Conservation (phyloP, 2,329 filamentous ascomycete genomes). For the Colletotrichum costaricense region DNA sequence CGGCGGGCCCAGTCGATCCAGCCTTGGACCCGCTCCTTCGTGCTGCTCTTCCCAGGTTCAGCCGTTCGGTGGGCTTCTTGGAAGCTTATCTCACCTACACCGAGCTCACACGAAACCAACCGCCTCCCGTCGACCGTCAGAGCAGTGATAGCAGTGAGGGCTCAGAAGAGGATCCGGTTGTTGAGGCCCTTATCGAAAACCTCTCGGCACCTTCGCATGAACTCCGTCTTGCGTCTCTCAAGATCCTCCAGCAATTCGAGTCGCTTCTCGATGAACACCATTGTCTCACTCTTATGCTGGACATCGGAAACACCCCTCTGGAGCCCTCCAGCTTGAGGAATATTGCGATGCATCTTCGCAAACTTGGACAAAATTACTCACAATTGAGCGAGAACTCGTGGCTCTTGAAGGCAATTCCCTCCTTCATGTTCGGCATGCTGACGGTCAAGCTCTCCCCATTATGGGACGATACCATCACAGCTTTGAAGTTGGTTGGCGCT, state of each 20-base stretch:
- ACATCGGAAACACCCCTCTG: conserved; percentile 84
- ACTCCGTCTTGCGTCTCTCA: conserved; percentile 78
- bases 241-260: conserved; percentile 74
- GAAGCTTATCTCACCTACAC: conserved; percentile 71
- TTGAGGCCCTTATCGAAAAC: conserved; percentile 76
- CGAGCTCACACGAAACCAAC: conserved; percentile 43
- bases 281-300: conserved; percentile 73
- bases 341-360: conserved; percentile 87
- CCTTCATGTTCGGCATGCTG: conserved; percentile 89
- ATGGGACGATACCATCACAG: conserved; percentile 85
- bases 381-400: conserved; percentile 69
- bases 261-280: conserved; percentile 60
- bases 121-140: conserved; percentile 8
- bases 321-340: conserved; percentile 79
- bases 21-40: conserved; percentile 74
- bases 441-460: conserved; percentile 86
- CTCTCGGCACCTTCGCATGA: conserved; percentile 80
- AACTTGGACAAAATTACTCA: conserved; percentile 74
- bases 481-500: conserved; percentile 80
- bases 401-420: conserved; percentile 78
- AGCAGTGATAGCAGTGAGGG: conserved; percentile 57
- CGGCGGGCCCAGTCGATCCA: conserved; percentile 67
- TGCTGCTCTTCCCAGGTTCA: conserved; percentile 74
- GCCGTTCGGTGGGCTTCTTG: conserved; percentile 73
- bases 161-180: conserved; percentile 67